phyloP scores from a whole-genome alignment of 148 eudicot species.

The Dysphania ambrosioides region DNA sequence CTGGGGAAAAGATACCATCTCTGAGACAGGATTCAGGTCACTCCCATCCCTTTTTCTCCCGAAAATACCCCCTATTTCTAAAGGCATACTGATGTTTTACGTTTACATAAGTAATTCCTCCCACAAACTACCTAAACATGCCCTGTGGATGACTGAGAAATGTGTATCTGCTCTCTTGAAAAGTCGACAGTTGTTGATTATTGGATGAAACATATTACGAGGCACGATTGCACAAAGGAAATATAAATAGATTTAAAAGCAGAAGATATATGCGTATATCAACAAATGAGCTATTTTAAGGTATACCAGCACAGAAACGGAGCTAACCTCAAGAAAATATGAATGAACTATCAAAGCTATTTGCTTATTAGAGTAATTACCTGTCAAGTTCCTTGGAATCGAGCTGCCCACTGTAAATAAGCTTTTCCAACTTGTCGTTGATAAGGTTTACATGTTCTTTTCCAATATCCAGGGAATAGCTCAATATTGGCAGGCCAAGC shows the following conservation, averaged over 20 bases:
- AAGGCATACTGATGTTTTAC: too few species aligned
- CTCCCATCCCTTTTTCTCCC: not conserved
- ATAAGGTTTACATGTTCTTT: slow-evolving; percentile 93
- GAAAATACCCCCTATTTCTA: not conserved
- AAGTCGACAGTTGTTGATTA: not conserved
- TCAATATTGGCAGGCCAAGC: slow-evolving; percentile 87
- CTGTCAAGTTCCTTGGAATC: slow-evolving; percentile 92
- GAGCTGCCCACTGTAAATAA: slow-evolving; percentile 91
- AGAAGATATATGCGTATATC: not conserved
- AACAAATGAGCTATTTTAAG: too few species aligned
- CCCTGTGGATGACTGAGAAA: too few species aligned
- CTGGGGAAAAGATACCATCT: not conserved
- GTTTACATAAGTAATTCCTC: too few species aligned
- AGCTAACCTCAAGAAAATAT: not conserved
- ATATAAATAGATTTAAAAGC: not conserved
- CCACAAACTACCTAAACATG: too few species aligned
- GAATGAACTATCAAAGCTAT: not conserved
- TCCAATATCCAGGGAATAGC: slow-evolving; percentile 89
- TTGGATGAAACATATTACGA: not conserved
- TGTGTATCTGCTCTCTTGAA: not conserved
- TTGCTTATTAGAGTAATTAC: slow-evolving; percentile 33
- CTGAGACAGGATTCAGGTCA: not conserved
- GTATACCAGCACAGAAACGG: too few species aligned
- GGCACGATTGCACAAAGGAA: not conserved
- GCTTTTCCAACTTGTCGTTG: slow-evolving; percentile 75